Conservation (phyloP, 805 yeast genomes). For the Yarrowia porcina region DNA sequence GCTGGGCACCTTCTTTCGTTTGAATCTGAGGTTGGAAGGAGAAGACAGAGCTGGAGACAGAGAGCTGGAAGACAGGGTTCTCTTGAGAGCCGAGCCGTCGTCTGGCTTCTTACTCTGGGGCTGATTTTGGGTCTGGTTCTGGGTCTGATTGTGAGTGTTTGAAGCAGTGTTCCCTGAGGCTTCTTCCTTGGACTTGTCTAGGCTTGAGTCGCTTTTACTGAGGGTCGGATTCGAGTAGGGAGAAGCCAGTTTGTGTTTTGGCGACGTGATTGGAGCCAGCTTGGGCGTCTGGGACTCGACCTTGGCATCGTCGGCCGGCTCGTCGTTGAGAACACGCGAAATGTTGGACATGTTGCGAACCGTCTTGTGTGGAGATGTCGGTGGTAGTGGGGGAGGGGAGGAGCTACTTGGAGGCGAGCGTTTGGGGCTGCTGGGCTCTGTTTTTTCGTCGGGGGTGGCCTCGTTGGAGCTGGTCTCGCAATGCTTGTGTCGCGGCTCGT, state of each 20-base stretch:
- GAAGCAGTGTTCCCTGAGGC: not conserved
- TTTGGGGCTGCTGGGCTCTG: not conserved
- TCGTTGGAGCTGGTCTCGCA: not conserved
- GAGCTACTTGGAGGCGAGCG: not conserved
- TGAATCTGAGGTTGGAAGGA: conserved; percentile 20
- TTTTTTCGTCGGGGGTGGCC: not conserved
- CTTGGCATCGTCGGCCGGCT: conserved; percentile 16
- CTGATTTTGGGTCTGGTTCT: no score
- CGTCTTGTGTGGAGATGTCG: not conserved
- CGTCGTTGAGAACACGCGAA: conserved; percentile 24
- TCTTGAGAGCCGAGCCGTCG: not conserved
- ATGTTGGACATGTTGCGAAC: conserved; percentile 12
- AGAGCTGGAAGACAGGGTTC: conserved; percentile 7
- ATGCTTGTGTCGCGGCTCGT: not conserved
- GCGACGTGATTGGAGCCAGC: conserved; percentile 9
- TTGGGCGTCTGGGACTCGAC: conserved; percentile 6
- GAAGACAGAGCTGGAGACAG: conserved; percentile 9
- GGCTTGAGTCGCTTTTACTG: not conserved
- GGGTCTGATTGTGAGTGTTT: not conserved
- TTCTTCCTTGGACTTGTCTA: not conserved
- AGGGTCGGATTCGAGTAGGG: conserved; percentile 9
- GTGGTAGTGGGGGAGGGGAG: not conserved
- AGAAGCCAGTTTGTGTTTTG: conserved; percentile 2
- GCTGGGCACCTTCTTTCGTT: conserved; percentile 11
- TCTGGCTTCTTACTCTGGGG: not conserved